Conservation (phyloP, 2,329 filamentous ascomycete species). For the Diaporthe nobilis region DNA sequence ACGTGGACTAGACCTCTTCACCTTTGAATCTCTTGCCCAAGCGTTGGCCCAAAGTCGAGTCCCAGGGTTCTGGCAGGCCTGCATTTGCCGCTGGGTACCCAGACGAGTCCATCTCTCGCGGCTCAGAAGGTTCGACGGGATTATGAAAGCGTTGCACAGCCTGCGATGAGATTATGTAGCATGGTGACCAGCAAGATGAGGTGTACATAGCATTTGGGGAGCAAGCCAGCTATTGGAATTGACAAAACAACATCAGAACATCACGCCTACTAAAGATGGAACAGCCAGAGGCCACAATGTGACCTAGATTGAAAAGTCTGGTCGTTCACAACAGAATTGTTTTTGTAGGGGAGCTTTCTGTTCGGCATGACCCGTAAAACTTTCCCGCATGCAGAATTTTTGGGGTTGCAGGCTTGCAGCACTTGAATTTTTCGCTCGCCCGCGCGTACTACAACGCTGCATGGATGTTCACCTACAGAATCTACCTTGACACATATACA, state of each 20-base stretch:
- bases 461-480: constrained; percentile 36
- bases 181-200: neutral
- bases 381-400: constrained; percentile 37
- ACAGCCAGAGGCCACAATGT: neutral
- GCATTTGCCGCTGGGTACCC: neutral
- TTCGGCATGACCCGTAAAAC: constrained; percentile 37
- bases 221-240: constrained; percentile 11
- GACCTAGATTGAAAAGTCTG: neutral
- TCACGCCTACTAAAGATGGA: constrained; percentile 22
- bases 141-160: constrained; percentile 20
- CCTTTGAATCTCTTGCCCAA: neutral
- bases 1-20: constrained; percentile 35
- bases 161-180: neutral
- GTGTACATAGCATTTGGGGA: constrained; percentile 3
- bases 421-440: constrained; percentile 38
- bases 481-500: neutral
- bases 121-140: neutral
- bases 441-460: neutral
- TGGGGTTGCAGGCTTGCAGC: constrained; percentile 37
- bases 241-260: constrained; percentile 28
- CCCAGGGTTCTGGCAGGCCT: neutral
- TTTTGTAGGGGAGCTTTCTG: constrained; percentile 7
- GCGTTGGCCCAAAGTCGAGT: neutral
- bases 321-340: neutral
- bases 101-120: neutral